Base-by-base conservation (phyloP, 139 green algal genomes). In the Chara braunii region DNA sequence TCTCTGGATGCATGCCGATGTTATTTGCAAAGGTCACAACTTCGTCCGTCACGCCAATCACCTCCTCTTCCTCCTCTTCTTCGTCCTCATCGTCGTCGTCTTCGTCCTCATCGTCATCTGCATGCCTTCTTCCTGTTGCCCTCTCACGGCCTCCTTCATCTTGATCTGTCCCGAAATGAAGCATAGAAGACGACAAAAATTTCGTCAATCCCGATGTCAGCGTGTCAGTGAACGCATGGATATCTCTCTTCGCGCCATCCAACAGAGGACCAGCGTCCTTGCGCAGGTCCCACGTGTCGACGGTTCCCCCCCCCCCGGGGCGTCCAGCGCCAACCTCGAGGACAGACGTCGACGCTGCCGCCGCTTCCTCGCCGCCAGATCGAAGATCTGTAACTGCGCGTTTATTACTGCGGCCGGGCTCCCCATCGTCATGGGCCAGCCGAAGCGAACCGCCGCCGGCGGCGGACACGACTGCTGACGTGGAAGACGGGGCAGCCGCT, bases 1-100 rank as follows among this genome's bases (percentile, higher is more conserved):
- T 77, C 68, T 77, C 58, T 33, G 68, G 68, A n/a, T 77, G 68
- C 40, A 31, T 5, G 14, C 59, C 43, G 28, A 77, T 44, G 30
- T 59, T 64, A 12, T 26, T 26, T 6, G 68, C 68, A 33, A 77
- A 77, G 6, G 60, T 8, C 31, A 74, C 52, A 11, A 74, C 43
- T 7, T 74, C 64, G 33, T 71, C 64, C 1, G 53, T 58, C 5
- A 74, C 36, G 29, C 34, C 52, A 18, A 62, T 18, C 14, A 29
- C 36, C 54, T 26, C 54, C 28, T 48, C n/a, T 24, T 18, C 24
- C n/a, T 33, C 54, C 54, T 7, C 54, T 55, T 63, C 54, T 35
- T 70, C 54, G 5, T 35, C 12, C n/a, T 60, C 63, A 11, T 71
- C 29, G 22, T 30, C 60, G 9, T 28, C 51, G 33, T 56, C 26